Evolutionary conservation across 1,284 basidiomycete genomes (phyloP), one percentile per base, ranked within the genome.

Genomic region (Grifola frondosa): DNA sequence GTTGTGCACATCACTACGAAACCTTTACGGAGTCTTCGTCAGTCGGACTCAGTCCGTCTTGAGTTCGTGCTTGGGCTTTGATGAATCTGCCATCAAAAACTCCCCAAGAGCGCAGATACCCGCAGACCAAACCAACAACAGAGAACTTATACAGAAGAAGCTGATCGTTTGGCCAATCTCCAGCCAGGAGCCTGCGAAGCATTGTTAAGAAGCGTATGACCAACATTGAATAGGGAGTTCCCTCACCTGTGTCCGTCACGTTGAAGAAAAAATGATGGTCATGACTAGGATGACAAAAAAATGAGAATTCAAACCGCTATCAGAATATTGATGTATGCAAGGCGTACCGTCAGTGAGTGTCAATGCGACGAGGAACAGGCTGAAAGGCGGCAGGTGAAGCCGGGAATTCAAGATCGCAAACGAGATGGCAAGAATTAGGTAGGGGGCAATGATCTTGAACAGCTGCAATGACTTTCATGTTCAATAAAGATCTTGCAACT

Each of bases 131-230:
- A 90, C 73, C 37, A 90, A 71, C 38, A 94, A 67, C 32, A 92
- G 64, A 3, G 89, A 92, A 1, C 88, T 80, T 54, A 93, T 90
- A 55, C 86, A 88, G 64, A 93, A 94, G 66, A 92, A 91, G 42
- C 80, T 90, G 58, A 94, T 93, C 0, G 85, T 86, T 63, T 91
- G 88, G 5, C 91, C 91, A 44, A 93, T 94, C 60, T 94, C 89
- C 40, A 94, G 68, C 92, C 91, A 95, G 6, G 87, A 91, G 0
- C 86, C 85, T 74, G 23, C 30, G 29, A 30, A 42, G 23, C 22
- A 29, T 32, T 19, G 20, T 28, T 19, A 17, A n/a, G 19, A 37
- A 43, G 22, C 15, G 21, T 28, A 24, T 19, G 21, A n/a, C 15
- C 21, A 35, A 25, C 26, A 12, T 30, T 32, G 29, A 30, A 41